Evolutionary conservation across 768 basidiomycete genomes (phyloP), one percentile per base, ranked within the genome.

Genomic region (Tubosaeta sp.): DNA sequence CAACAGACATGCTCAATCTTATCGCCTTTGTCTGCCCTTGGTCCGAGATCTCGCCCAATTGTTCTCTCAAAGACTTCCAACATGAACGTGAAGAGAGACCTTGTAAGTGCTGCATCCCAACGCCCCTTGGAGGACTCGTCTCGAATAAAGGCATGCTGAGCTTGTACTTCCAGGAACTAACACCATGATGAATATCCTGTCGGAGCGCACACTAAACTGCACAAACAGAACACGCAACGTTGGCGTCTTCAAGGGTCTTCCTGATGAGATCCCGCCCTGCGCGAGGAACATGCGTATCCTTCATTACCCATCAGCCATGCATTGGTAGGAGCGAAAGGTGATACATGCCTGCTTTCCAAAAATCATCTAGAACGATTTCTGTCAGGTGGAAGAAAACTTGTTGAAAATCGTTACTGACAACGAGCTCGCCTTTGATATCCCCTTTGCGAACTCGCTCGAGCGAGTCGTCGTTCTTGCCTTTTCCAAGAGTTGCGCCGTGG

Each of bases 91-190:
- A 94, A 94, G 31, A 93, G 65, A 19, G 85, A 85, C 46, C 81
- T 77, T 0, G 90, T 92, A 47, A 97, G 72, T 0, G 94, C 94
- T 8, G 93, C 92, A 62, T 98, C 95, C 93, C 93, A 98, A 49
- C 95, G 81, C 2, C 92, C 95, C 67, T 97, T 97, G 29, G 88
- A 91, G 7, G 81, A 79, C 61, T 94, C 91, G 66, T 95, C 94
- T 6, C 95, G 84, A 55, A 97, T 86, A 70, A 97, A 97, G 4
- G 95, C 95, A 59, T 97, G 95, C 62, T 98, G 95, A 0, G 95
- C 95, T 68, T 97, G 93, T 13, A 97, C 92, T 68, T 98, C 95
- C 53, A 97, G 72, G 68, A 95, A 94, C 89, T 94, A 33, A 12
- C 47, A 32, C 22, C 6, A 9, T 8, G 34, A 44, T 67, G 5